Base-by-base conservation (phyloP, 164 flowering plant species). In the Amborella trichopoda region DNA sequence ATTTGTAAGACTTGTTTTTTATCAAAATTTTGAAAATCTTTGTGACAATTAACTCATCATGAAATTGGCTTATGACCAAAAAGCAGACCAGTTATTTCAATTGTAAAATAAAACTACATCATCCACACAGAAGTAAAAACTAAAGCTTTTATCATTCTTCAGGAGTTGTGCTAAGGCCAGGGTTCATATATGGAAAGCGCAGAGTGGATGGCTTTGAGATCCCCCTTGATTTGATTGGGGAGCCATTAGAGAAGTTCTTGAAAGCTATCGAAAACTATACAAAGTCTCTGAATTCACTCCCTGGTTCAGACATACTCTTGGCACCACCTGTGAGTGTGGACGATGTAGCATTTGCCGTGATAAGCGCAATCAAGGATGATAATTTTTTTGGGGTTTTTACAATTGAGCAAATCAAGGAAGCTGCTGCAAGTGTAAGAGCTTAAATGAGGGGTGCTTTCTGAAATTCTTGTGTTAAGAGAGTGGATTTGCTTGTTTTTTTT, bases 151-250 rank as follows among this genome's bases (percentile, higher is more conserved):
- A 38, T n/a, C 20, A 10, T 38, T 38, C 6, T 6, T 32, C 75
- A 91, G 95, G 99, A 48, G 95, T 78, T 32, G 99, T 91, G 0
- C 44, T 91, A 44, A 75, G 96, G 63, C 96, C 99, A 0, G 96
- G 81, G 20, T 88, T 91, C 66, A 88, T 91, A 55, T 91, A 87
- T 60, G 99, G 99, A 50, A 91, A 76, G 55, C 70, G 94, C 46
- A 75, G 55, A 57, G 86, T 84, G 6, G 84, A 74, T 50, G 78
- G 91, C 21, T 66, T 72, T 44, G 99, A 91, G 75, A 70, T 91
- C 39, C 96, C 99, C 1, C 77, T 91, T 28, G 91, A 87, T 68
- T 47, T 80, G 55, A 49, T 91, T n/a, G 96, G 96, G 19, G 77
- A 77, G 60, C 99, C 99, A 25, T 3, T 74, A 52, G 96, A 84